These are phyloP conservation scores for Colletotrichum sp. DNA, from an alignment of 2,329 filamentous ascomycete genomes.

Conservation along the genomic window DNA sequence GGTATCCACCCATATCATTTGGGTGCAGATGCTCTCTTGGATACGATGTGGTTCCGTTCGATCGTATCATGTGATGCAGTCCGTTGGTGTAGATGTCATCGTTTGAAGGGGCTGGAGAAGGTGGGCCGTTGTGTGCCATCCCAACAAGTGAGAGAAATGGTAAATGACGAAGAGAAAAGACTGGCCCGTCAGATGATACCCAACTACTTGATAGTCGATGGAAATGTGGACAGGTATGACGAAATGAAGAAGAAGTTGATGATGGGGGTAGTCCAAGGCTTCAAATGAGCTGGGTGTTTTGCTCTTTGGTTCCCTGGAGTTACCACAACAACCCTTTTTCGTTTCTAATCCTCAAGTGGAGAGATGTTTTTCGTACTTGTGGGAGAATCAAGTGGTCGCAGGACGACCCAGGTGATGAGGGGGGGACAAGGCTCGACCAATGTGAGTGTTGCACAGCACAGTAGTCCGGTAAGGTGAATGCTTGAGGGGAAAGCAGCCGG, in stretches of 20 bases:
- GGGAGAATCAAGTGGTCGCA: slow-evolving; percentile 1
- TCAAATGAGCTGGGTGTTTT: background rate
- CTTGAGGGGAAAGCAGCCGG: background rate
- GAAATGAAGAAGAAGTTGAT: background rate
- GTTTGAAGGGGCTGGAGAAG: slow-evolving; percentile 50
- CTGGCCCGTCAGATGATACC: background rate
- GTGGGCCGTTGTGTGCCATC: slow-evolving; percentile 45
- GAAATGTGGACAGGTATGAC: background rate
- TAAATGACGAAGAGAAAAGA: background rate
- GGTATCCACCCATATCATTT: slow-evolving; percentile 34
- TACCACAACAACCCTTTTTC: background rate
- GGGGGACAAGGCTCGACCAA: background rate
- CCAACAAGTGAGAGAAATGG: background rate
- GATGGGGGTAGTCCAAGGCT: background rate
- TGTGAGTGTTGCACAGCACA: background rate
- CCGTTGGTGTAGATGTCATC: slow-evolving; percentile 41
- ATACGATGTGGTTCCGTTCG: slow-evolving; percentile 40
- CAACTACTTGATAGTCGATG: background rate
- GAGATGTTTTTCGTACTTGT: slow-evolving; percentile 7
- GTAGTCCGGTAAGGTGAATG: background rate
- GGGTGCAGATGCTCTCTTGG: slow-evolving; percentile 29
- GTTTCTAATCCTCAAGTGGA: background rate
- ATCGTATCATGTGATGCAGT: slow-evolving; percentile 47
- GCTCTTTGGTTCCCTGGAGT: background rate
- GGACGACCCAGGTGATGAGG: background rate